phyloP scores from a whole-genome alignment of 441 rosid genomes.

The Syzygium malaccense region DNA sequence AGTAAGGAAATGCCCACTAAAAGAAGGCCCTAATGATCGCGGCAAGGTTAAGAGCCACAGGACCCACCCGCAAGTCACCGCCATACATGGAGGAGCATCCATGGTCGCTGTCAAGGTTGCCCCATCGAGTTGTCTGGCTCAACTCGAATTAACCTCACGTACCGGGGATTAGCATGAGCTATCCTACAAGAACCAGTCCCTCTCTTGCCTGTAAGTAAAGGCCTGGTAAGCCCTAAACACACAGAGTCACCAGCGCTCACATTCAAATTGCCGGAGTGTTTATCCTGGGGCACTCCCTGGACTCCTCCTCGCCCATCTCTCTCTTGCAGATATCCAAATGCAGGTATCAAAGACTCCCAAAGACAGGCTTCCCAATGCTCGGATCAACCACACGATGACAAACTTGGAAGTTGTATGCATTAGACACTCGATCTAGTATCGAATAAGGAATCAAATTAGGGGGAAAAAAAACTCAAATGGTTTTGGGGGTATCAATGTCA shows the following conservation, averaged over 20 bases:
- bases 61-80: neutral
- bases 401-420: neutral
- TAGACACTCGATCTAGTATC: neutral
- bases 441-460: neutral
- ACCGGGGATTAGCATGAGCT: neutral
- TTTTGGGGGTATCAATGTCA: neutral
- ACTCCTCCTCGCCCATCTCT: neutral
- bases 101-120: neutral
- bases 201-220: neutral
- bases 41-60: neutral
- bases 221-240: neutral
- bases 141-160: neutral
- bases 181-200: neutral
- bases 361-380: neutral
- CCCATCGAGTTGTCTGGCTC: neutral
- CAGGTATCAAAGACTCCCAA: rapidly evolving
- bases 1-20: neutral
- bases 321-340: neutral
- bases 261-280: neutral
- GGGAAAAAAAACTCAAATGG: neutral
- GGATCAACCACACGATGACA: neutral
- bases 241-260: neutral
- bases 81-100: neutral
- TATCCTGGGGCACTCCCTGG: neutral
- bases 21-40: neutral